Percentiles rank a stretch among this genome's conserved stretches.
These are phyloP conservation scores for Scedosporium apiospermum DNA, from an alignment of 2,329 filamentous ascomycete genomes.

Conservation along the genomic window DNA sequence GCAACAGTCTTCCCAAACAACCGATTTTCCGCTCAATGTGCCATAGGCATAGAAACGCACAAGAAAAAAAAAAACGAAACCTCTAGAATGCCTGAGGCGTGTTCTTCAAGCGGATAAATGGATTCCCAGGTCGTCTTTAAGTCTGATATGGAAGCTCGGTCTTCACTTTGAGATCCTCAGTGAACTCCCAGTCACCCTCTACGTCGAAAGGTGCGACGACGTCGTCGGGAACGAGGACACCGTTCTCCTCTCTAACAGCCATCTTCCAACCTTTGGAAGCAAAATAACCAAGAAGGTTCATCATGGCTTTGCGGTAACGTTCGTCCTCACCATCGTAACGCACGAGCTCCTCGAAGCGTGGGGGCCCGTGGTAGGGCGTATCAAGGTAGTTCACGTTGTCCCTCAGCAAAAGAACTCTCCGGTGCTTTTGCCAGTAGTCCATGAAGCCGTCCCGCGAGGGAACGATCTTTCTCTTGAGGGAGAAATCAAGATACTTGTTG, in stretches of 20 bases:
- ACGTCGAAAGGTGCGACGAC: background rate
- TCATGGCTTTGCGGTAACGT: background rate
- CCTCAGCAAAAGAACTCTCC: background rate
- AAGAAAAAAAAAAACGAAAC: too few species aligned
- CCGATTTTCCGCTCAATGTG: too few species aligned
- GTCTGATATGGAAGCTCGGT: background rate
- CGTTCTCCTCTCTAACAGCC: background rate
- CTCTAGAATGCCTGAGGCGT: background rate
- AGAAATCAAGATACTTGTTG: slow-evolving; percentile 4
- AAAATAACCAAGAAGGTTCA: slow-evolving; percentile 4
- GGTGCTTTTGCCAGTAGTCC: slow-evolving; percentile 3
- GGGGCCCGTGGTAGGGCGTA: slow-evolving; percentile 1
- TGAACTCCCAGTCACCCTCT: background rate
- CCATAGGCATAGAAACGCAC: background rate
- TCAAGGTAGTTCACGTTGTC: background rate
- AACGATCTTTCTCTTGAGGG: background rate
- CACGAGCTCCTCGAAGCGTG: background rate
- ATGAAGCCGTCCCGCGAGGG: slow-evolving; percentile 2
- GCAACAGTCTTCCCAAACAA: too few species aligned
- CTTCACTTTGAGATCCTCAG: background rate
- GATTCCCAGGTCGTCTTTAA: background rate
- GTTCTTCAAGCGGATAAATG: background rate
- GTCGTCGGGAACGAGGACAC: background rate
- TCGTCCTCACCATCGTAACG: background rate
- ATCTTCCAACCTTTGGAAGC: background rate